Conservation (phyloP, 768 basidiomycete genomes). For the Leucogyrophana mollusca region DNA sequence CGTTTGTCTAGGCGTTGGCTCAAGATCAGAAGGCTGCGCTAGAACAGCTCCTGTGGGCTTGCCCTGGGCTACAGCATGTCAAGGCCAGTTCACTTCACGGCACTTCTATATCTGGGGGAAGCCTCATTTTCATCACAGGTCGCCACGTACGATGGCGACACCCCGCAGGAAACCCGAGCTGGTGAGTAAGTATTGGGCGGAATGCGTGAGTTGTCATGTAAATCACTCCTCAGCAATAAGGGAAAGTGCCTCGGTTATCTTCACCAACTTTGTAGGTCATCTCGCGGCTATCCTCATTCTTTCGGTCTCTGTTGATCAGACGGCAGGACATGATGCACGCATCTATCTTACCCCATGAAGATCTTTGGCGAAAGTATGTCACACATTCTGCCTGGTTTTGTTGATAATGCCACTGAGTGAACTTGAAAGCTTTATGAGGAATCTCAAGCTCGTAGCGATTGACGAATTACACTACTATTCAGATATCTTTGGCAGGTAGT, state of each 20-base stretch:
- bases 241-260: constrained; percentile 73
- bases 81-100: constrained; percentile 34
- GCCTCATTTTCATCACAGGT: constrained; percentile 35
- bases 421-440: constrained; percentile 63
- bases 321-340: constrained; percentile 88
- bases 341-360: constrained; percentile 82
- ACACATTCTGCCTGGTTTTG: not conserved
- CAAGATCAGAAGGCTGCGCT: constrained; percentile 81
- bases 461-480: constrained; percentile 90
- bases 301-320: not conserved
- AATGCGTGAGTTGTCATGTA: not conserved
- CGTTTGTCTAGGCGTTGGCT: constrained; percentile 64
- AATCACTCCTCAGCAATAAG: constrained; percentile 53
- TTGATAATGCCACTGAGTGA: constrained; percentile 5
- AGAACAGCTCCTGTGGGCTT: constrained; percentile 60
- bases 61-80: constrained; percentile 61
- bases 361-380: constrained; percentile 70
- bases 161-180: constrained; percentile 63
- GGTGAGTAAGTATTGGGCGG: constrained; percentile 34
- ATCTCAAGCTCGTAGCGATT: constrained; percentile 73
- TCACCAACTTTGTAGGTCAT: constrained; percentile 80
- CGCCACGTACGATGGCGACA: constrained; percentile 88
- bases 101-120: not conserved
- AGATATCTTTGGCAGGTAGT: constrained; percentile 74
- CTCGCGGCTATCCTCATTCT: too few relatives aligned